Percentiles rank a stretch among this genome's conserved stretches.
phyloP scores from a whole-genome alignment of 306 rosid genomes.

The Cucurbita argyrosperma region DNA sequence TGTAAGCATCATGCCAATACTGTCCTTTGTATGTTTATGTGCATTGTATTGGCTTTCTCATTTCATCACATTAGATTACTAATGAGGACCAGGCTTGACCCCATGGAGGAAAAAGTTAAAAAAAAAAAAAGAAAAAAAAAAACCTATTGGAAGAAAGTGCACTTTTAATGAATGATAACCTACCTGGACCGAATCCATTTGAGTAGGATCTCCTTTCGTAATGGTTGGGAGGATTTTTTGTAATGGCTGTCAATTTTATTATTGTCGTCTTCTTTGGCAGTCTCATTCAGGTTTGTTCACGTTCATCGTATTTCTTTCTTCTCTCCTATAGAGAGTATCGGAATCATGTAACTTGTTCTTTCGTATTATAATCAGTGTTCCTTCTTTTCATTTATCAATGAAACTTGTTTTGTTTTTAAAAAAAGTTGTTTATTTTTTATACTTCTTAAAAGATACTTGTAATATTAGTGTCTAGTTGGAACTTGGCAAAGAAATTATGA shows the following conservation, averaged over 20 bases:
- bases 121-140: not conserved
- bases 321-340: not conserved
- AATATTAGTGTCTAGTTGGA: not conserved
- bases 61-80: not conserved
- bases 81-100: not conserved
- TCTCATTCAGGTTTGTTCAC: not conserved
- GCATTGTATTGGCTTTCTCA: not conserved
- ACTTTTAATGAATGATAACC: not conserved
- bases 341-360: no score
- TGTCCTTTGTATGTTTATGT: not conserved
- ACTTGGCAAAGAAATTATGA: not conserved
- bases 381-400: not conserved
- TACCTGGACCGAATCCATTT: not conserved
- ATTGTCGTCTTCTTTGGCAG: not conserved
- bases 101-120: not conserved
- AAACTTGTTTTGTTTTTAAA: no score
- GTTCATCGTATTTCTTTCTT: not conserved
- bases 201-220: not conserved
- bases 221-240: not conserved
- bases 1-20: constrained; percentile 47
- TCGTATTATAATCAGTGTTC: not conserved
- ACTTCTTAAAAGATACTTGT: not conserved
- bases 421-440: no score
- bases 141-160: not conserved
- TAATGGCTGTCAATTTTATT: not conserved